Percentiles rank a stretch among this genome's conserved stretches.
Conservation (phyloP, 202 grass and related monocot genomes). For the Schoenoplectus triqueter region DNA sequence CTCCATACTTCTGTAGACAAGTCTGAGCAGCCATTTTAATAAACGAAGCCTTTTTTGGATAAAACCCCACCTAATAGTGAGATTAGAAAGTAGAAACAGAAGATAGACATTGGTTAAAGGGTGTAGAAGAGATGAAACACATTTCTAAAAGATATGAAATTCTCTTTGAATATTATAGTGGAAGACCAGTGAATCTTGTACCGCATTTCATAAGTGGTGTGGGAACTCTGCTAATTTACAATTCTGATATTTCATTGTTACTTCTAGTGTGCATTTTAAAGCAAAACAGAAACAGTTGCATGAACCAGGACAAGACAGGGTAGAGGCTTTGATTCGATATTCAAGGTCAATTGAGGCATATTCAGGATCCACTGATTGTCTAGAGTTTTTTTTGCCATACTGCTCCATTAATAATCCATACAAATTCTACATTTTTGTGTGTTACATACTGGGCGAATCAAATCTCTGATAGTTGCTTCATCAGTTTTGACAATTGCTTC, state of each 20-base stretch:
- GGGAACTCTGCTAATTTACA: neutral
- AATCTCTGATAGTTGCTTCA: slow-evolving; percentile 62
- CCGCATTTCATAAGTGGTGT: neutral
- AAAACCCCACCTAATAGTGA: slow-evolving; percentile 80
- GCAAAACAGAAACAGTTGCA: neutral
- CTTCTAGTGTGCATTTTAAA: neutral
- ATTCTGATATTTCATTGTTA: neutral
- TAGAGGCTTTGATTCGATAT: slow-evolving; percentile 8
- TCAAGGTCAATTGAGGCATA: neutral
- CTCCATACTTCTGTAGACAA: slow-evolving; percentile 79
- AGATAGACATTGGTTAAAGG: neutral
- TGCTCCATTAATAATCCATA: neutral
- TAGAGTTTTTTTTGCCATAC: neutral
- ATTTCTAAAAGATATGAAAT: neutral
- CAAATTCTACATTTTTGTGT: neutral
- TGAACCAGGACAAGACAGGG: neutral
- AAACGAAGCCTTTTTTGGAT: slow-evolving; percentile 76
- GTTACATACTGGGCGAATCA: slow-evolving; percentile 78
- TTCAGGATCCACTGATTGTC: neutral
- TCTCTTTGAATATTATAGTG: neutral
- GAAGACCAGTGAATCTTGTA: neutral
- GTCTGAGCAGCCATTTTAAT: slow-evolving; percentile 85
- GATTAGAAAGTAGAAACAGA: neutral
- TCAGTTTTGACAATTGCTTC: slow-evolving; percentile 77
- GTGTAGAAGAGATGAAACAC: slow-evolving; percentile 11